Conservation (phyloP, 495 filamentous ascomycete species). For the Podospora appendiculata region DNA sequence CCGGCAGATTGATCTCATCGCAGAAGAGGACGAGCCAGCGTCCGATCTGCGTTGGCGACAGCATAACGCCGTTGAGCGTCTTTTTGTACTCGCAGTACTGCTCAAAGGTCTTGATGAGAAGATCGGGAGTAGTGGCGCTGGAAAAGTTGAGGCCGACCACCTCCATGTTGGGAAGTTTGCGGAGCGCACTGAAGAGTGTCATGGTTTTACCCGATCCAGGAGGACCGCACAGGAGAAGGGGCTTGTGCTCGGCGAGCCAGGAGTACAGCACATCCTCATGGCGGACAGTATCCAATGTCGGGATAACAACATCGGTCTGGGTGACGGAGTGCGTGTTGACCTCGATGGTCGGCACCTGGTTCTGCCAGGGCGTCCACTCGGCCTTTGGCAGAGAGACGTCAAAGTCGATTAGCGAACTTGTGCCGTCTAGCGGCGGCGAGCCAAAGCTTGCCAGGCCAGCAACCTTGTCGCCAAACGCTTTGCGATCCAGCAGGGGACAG, state of each 20-base stretch:
- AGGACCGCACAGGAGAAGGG: constrained; percentile 89
- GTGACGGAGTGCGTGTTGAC: constrained; percentile 96
- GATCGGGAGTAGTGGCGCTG: constrained; percentile 92
- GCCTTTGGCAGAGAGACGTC: constrained; percentile 79
- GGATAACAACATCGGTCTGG: constrained; percentile 95
- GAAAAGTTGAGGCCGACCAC: constrained; percentile 99
- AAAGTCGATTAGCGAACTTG: constrained; percentile 85
- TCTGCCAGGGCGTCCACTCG: constrained; percentile 89
- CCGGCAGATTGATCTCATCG: constrained; percentile 98
- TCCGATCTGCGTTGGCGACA: constrained; percentile 93
- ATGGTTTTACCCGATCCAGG: constrained; percentile 99
- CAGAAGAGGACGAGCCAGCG: constrained; percentile 98
- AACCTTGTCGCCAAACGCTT: constrained; percentile 77
- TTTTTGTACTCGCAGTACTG: constrained; percentile 99
- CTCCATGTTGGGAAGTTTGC: constrained; percentile 97
- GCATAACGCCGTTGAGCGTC: constrained; percentile 89
- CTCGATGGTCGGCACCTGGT: constrained; percentile 86
- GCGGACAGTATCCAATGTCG: constrained; percentile 90
- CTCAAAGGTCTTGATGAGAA: constrained; percentile 97
- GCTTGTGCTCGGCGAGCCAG: constrained; percentile 98
- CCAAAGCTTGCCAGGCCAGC: constrained; percentile 75
- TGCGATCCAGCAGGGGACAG: constrained; percentile 81
- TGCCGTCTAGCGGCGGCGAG: constrained; percentile 65
- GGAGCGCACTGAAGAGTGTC: constrained; percentile 94
- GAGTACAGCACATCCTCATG: constrained; percentile 98